Percentiles rank a stretch among this genome's conserved stretches.
These are phyloP conservation scores for Urostyla sp. DNA, from an alignment of 73 alveolate genomes.

Conservation along the genomic window DNA sequence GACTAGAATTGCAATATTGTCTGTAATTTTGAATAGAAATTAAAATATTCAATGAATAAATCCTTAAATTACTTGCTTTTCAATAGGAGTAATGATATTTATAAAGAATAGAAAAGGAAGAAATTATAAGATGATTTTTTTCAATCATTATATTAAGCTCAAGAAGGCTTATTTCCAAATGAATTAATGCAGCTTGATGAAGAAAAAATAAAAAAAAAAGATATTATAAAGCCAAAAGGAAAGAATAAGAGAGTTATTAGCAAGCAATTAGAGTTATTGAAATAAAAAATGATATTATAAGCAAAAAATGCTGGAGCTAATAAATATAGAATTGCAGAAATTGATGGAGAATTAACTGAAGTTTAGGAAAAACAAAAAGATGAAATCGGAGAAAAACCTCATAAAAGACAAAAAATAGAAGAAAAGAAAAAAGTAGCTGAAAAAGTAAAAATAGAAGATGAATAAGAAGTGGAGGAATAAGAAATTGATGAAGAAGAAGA, in stretches of 20 bases:
- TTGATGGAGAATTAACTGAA: neutral
- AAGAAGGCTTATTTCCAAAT: slow-evolving; percentile 3
- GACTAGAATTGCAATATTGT: too few species aligned
- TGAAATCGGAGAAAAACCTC: too few species aligned
- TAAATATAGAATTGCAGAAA: neutral
- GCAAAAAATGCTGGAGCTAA: neutral
- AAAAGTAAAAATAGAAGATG: neutral
- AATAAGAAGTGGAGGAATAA: slow-evolving; percentile 8
- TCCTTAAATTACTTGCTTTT: slow-evolving; percentile 7
- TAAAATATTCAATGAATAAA: neutral
- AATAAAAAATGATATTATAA: too few species aligned
- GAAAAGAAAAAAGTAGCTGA: too few species aligned
- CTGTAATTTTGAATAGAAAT: slow-evolving; percentile 24
- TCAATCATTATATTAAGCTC: neutral
- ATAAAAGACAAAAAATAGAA: too few species aligned
- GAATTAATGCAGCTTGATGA: slow-evolving; percentile 34
- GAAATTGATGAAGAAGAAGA: neutral
- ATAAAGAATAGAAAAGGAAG: slow-evolving; percentile 17
- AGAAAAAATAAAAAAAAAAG: neutral
- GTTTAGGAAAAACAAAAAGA: neutral
- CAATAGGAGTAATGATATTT: slow-evolving; percentile 16
- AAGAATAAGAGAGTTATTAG: neutral
- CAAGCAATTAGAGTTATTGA: too few species aligned
- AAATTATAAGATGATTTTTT: neutral
- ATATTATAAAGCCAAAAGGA: neutral